phyloP scores from a whole-genome alignment of 2,329 filamentous ascomycete species.

The Colletotrichum zoysiae region DNA sequence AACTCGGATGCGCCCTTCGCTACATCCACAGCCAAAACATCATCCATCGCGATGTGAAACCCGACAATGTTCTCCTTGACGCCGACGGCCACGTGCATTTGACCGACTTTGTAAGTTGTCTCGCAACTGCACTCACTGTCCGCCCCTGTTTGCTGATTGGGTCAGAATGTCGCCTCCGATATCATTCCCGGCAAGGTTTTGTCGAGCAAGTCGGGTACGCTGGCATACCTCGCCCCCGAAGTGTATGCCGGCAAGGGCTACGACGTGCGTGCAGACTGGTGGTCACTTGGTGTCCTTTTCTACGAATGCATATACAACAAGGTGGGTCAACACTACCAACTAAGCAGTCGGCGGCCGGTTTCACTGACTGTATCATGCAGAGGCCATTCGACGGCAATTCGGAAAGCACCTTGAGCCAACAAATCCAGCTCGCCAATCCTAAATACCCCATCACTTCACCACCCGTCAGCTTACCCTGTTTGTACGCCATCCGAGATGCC shows the following conservation, averaged over 20 bases:
- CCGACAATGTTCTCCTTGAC: conserved; percentile 90
- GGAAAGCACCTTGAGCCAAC: conserved; percentile 82
- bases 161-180: conserved; percentile 95
- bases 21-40: conserved; percentile 90
- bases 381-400: conserved; percentile 93
- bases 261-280: conserved; percentile 94
- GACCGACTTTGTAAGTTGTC: conserved; percentile 87
- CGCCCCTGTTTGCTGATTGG: conserved; percentile 43
- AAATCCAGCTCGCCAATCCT: conserved; percentile 84
- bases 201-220: conserved; percentile 95
- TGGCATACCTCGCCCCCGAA: conserved; percentile 95
- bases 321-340: conserved; percentile 61
- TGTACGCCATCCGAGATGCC: conserved; percentile 88
- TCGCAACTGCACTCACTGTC: neutral
- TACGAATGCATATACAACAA: conserved; percentile 99
- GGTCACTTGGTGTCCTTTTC: conserved; percentile 97
- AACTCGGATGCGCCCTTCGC: conserved; percentile 89
- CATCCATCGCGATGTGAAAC: conserved; percentile 92
- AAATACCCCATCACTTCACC: conserved; percentile 94
- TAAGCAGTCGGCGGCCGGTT: conserved; percentile 33
- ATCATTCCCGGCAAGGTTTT: conserved; percentile 84
- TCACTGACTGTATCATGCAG: conserved; percentile 60
- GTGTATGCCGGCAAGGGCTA: conserved; percentile 94
- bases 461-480: conserved; percentile 86
- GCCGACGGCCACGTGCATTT: conserved; percentile 95